These are phyloP conservation scores for Cryphonectria parasitica DNA, from an alignment of 2,329 filamentous ascomycete species.

Conservation along the genomic window DNA sequence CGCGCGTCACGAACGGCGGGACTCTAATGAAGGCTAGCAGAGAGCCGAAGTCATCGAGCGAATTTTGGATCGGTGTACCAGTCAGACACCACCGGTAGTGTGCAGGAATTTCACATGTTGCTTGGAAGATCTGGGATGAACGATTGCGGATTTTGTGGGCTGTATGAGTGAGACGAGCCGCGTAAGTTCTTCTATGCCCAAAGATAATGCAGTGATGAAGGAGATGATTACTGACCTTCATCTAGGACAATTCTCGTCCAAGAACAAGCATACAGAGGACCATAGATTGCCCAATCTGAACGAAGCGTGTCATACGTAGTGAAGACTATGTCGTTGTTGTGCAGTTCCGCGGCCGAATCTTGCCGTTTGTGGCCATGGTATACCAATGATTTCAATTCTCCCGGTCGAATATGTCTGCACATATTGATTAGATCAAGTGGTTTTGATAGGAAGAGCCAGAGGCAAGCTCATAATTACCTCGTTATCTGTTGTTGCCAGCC, in stretches of 20 bases:
- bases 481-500: constrained; percentile 37
- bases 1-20: constrained; percentile 31
- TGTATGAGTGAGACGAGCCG: constrained; percentile 28
- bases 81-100: constrained; percentile 44
- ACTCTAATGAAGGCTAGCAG: constrained; percentile 42
- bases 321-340: constrained; percentile 37
- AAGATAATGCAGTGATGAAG: constrained; percentile 1
- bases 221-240: constrained; percentile 39
- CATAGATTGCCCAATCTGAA: constrained; percentile 33
- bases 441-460: background rate
- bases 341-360: constrained; percentile 20
- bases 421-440: constrained; percentile 1
- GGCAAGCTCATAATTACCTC: constrained; percentile 28
- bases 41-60: constrained; percentile 44
- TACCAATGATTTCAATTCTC: constrained; percentile 23
- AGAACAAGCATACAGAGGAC: constrained; percentile 19
- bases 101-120: constrained; percentile 35
- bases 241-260: constrained; percentile 45
- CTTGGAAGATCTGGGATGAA: constrained; percentile 38
- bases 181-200: constrained; percentile 18
- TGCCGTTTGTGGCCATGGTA: constrained; percentile 34
- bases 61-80: constrained; percentile 47
- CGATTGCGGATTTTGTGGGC: constrained; percentile 44
- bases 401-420: constrained; percentile 32
- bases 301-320: constrained; percentile 40